Evolutionary conservation across 2,329 filamentous ascomycete genomes (phyloP).

Genomic region (Metarhizium sp.): DNA sequence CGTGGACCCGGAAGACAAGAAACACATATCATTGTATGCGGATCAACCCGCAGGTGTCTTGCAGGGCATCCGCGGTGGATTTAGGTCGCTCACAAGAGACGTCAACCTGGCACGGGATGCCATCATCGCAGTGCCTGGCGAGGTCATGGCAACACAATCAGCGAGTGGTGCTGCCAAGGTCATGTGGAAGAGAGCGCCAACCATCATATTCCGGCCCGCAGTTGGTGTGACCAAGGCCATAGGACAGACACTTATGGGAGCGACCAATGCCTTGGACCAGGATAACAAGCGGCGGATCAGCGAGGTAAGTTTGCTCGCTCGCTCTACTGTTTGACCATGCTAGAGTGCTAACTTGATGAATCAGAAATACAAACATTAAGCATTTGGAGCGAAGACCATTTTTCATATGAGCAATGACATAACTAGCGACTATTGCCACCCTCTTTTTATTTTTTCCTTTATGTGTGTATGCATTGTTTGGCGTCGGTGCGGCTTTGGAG

Average conservation of each 20-base stretch:
- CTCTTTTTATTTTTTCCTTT: neutral
- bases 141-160: constrained; percentile 77
- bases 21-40: constrained; percentile 83
- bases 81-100: constrained; percentile 74
- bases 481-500: neutral
- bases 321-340: no score
- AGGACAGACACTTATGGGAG: constrained; percentile 81
- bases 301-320: constrained; percentile 59
- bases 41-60: constrained; percentile 86
- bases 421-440: neutral
- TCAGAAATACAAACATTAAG: constrained; percentile 41
- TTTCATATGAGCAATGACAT: neutral
- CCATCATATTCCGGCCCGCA: constrained; percentile 81
- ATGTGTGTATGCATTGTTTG: constrained; percentile 1
- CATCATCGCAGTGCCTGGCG: constrained; percentile 87
- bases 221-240: constrained; percentile 85
- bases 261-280: constrained; percentile 84
- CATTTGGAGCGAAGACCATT: neutral
- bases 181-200: constrained; percentile 76
- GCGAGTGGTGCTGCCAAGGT: constrained; percentile 73
- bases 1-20: constrained; percentile 58
- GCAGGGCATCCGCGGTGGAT: constrained; percentile 76
- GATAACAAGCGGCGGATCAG: constrained; percentile 72
- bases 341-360: constrained; percentile 4
- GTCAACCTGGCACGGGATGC: constrained; percentile 81